Evolutionary conservation across 192 early-diverging fungal species (phyloP), one percentile per base, ranked within the genome.

Genomic region (Cetraspora pellucida): DNA sequence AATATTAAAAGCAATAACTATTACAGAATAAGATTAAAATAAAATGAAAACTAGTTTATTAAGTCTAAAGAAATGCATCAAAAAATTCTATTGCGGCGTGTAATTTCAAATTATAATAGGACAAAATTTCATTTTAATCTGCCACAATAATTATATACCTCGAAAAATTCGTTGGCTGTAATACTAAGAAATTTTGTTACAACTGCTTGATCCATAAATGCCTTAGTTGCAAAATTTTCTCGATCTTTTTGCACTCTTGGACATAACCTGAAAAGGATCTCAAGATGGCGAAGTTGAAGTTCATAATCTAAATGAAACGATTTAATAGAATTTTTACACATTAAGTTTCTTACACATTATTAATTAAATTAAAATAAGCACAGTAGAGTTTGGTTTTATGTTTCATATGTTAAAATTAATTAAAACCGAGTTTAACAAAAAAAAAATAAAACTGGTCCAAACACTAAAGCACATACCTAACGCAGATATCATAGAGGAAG

Each of bases 171-270:
- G 21, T 72, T 27, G 16, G 49, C 70, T 19, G 47, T 58, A 31
- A 72, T 72, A 57, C 16, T 31, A 5, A 72, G n/a, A 31, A 72
- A 72, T 37, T 52, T 47, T n/a, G 21, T 72, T 52, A 72, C 13
- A 52, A 57, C 47, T 17, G 17, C 17, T n/a, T 58, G 23, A 43
- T 3, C 52, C 19, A 31, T 21, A 31, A 72, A 72, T 28, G 52
- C 70, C 37, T 57, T 72, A 55, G 37, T 72, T 31, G 49, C 70
- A 37, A 72, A 72, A 11, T n/a, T 72, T 72, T 72, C 37, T 14
- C 70, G 70, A 57, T 72, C 52, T 9, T 57, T 52, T 31, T 72
- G 70, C 31, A 72, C 17, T 19, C 70, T 72, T 21, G 70, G 70
- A 10, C 50, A 72, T n/a, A 72, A 30, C 4, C 70, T 23, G 30